A percentile compares a stretch with the other conserved stretches of the same genome.
These are phyloP conservation scores for Kodamaea nitidulidarum DNA, from an alignment of 805 yeast genomes.

Conservation along the genomic window DNA sequence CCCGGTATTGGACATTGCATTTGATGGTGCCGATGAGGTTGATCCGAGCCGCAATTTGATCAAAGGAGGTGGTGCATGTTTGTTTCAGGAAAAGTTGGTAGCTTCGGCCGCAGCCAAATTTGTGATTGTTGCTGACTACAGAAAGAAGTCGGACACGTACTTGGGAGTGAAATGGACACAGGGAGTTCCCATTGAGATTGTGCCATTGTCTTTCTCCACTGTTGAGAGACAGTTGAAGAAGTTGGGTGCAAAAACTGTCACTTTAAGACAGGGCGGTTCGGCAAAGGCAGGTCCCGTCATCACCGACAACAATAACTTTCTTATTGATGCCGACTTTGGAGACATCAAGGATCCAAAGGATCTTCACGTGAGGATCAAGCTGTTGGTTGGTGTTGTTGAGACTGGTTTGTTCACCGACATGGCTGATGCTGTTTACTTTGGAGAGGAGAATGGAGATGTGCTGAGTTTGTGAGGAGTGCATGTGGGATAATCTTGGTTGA, in stretches of 20 bases:
- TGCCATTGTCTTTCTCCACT: constrained; percentile 80
- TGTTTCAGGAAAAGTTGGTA: constrained; percentile 92
- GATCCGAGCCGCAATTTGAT: constrained; percentile 78
- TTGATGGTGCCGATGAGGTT: constrained; percentile 98
- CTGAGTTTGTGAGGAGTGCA: constrained; percentile 1
- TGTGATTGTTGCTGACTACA: constrained; percentile 85
- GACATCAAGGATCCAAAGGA: constrained; percentile 47
- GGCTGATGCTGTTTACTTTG: constrained; percentile 84
- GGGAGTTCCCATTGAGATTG: constrained; percentile 95
- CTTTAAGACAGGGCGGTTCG: constrained; percentile 77
- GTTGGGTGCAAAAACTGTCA: constrained; percentile 62
- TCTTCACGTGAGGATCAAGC: constrained; percentile 65
- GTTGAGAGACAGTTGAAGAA: constrained; percentile 58
- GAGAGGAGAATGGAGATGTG: constrained; percentile 69
- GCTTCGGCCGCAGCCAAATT: constrained; percentile 75
- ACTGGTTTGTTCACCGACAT: constrained; percentile 80
- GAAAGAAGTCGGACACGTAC: constrained; percentile 65
- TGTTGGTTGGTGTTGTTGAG: constrained; percentile 90
- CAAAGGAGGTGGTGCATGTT: constrained; percentile 98
- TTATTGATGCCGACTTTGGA: constrained; percentile 92
- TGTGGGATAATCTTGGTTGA: too few species aligned
- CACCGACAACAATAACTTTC: constrained; percentile 91
- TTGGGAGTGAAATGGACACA: constrained; percentile 82
- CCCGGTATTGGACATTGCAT: constrained; percentile 83
- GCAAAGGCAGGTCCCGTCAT: constrained; percentile 97